A percentile compares a stretch with the other conserved stretches of the same genome.
Evolutionary conservation across 2,329 filamentous ascomycete genomes (phyloP).

Genomic region (Pyrenophora tritici-repentis): DNA sequence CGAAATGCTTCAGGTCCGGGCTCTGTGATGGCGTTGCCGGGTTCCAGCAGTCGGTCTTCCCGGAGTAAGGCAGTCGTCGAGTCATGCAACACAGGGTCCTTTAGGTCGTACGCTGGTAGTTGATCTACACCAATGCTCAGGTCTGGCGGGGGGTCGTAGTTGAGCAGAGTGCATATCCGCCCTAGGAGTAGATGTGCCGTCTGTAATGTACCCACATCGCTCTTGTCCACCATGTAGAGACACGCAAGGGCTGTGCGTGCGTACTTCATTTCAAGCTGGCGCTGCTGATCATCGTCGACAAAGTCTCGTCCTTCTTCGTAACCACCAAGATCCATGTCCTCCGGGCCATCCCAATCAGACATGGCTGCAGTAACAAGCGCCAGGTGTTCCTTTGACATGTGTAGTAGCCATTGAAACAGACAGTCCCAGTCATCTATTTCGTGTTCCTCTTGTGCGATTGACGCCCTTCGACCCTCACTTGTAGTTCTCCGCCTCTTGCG

Average conservation of each 20-base stretch:
- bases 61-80: conserved; percentile 43
- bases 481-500: conserved; percentile 59
- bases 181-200: conserved; percentile 65
- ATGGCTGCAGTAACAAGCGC: conserved; percentile 65
- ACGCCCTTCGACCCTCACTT: conserved; percentile 28
- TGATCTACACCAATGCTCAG: conserved; percentile 50
- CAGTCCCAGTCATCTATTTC: conserved; percentile 66
- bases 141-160: conserved; percentile 61
- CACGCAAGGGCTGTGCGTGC: conserved; percentile 70
- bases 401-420: conserved; percentile 69
- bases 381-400: conserved; percentile 65
- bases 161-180: conserved; percentile 64
- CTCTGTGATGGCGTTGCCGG: conserved; percentile 68
- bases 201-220: conserved; percentile 62
- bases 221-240: conserved; percentile 68
- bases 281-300: conserved; percentile 64
- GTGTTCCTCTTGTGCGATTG: conserved; percentile 44
- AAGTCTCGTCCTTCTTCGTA: conserved; percentile 58
- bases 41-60: conserved; percentile 57
- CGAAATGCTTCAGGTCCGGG: conserved; percentile 61
- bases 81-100: conserved; percentile 41
- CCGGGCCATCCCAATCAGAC: conserved; percentile 74
- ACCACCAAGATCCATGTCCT: conserved; percentile 70
- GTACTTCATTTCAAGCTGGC: conserved; percentile 66
- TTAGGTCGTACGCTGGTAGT: conserved; percentile 50